These are phyloP conservation scores for Scytalidium lignicola DNA, from an alignment of 2,329 filamentous ascomycete species.

Conservation along the genomic window DNA sequence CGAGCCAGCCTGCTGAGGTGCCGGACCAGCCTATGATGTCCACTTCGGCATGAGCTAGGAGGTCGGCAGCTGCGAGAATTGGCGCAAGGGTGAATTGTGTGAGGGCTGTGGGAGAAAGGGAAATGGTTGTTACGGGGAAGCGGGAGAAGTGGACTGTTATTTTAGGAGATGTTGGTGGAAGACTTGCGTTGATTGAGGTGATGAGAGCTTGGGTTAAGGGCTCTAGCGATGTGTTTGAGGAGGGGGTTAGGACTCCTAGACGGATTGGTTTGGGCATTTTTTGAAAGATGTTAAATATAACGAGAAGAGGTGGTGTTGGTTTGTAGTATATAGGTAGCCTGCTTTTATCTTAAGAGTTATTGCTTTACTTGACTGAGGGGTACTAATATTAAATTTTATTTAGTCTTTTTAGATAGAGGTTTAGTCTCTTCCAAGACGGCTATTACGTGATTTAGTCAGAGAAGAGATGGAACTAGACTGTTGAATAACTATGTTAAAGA, in stretches of 20 bases:
- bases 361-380: too few species aligned
- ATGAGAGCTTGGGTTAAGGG: constrained; percentile 35
- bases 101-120: constrained; percentile 26
- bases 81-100: constrained; percentile 27
- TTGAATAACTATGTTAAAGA: too few species aligned
- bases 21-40: constrained; percentile 35
- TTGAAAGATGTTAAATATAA: too few species aligned
- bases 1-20: constrained; percentile 33
- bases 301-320: too few species aligned
- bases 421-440: too few species aligned
- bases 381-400: too few species aligned
- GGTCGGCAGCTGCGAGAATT: constrained; percentile 29
- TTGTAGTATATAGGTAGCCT: too few species aligned
- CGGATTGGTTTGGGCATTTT: constrained; percentile 9
- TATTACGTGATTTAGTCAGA: too few species aligned
- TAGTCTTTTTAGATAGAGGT: too few species aligned
- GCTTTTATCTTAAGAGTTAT: too few species aligned
- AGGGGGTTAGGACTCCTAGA: constrained; percentile 38
- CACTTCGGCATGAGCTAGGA: constrained; percentile 32
- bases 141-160: constrained; percentile 39
- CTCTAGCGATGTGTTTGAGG: constrained; percentile 39
- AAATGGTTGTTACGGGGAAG: constrained; percentile 35
- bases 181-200: constrained; percentile 15
- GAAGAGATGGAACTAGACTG: too few species aligned
- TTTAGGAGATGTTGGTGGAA: constrained; percentile 16